A percentile compares a stretch with the other conserved stretches of the same genome.
phyloP scores from a whole-genome alignment of 2,329 filamentous ascomycete species.

The Fusarium tjaetaba region DNA sequence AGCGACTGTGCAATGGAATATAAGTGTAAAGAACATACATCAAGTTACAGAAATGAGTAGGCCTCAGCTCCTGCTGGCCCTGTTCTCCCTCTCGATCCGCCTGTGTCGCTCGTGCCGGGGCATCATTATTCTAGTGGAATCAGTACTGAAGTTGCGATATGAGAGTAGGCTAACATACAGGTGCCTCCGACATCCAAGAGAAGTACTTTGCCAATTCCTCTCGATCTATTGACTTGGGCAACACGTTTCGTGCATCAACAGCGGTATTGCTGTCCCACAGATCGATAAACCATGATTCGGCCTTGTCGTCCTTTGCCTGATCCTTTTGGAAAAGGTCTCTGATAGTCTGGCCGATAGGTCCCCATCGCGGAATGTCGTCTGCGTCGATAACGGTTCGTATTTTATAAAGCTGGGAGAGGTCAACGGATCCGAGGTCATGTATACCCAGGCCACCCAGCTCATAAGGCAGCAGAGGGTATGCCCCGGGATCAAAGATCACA shows the following conservation, averaged over 20 bases:
- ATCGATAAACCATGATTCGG: neutral
- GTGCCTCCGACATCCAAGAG: neutral
- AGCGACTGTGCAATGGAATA: too few relatives aligned
- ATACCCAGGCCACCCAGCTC: accelerated
- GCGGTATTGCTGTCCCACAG: neutral
- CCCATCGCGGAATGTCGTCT: accelerated
- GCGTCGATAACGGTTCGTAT: too few relatives aligned
- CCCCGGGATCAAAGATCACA: neutral
- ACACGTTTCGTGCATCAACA: too few relatives aligned
- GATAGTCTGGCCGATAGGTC: neutral
- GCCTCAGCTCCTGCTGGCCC: too few relatives aligned
- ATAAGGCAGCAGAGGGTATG: accelerated
- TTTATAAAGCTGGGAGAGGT: neutral
- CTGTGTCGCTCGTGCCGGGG: too few relatives aligned
- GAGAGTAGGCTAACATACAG: neutral
- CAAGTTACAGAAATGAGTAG: neutral
- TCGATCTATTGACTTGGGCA: too few relatives aligned
- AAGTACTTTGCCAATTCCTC: neutral
- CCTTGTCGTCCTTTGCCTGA: neutral
- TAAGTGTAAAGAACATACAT: neutral
- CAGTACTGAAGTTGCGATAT: too few relatives aligned
- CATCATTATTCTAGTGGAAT: too few relatives aligned
- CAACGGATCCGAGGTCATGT: neutral
- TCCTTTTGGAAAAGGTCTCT: neutral
- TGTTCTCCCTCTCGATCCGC: too few relatives aligned